Percentiles rank a stretch among this genome's conserved stretches.
phyloP scores from a whole-genome alignment of 2,329 filamentous ascomycete genomes.

The Sclerotiophoma versabilis region DNA sequence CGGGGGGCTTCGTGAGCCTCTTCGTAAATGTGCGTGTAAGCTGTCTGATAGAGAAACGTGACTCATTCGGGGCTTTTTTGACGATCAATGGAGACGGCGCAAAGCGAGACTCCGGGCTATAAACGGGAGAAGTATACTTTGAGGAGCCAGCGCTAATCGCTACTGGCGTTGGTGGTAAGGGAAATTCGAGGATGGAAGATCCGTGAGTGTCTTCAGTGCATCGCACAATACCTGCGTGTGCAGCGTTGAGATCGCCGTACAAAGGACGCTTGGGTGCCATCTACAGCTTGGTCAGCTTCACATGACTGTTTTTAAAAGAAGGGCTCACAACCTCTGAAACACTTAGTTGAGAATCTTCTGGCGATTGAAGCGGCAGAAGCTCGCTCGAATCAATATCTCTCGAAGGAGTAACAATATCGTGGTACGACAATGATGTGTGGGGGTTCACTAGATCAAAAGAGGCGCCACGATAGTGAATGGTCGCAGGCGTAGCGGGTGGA shows the following conservation, averaged over 20 bases:
- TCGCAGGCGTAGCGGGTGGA: conserved; percentile 48
- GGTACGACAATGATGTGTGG: conserved; percentile 45
- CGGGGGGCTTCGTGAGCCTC: conserved; percentile 28
- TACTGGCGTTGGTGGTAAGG: conserved; percentile 35
- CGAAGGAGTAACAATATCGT: conserved; percentile 48
- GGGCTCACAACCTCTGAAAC: conserved; percentile 28
- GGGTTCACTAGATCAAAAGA: conserved; percentile 52
- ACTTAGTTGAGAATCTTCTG: conserved; percentile 28
- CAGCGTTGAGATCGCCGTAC: conserved; percentile 40
- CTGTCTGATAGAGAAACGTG: conserved; percentile 42
- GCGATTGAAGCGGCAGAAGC: conserved; percentile 34
- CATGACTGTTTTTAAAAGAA: background rate
- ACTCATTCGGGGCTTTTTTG: conserved; percentile 28
- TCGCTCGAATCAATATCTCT: conserved; percentile 46
- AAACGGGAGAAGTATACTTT: conserved; percentile 34
- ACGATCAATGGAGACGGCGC: conserved; percentile 30
- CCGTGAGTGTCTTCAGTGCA: conserved; percentile 25
- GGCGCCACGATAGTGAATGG: conserved; percentile 49
- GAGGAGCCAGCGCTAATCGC: conserved; percentile 39
- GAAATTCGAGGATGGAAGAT: conserved; percentile 24
- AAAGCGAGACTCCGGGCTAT: conserved; percentile 33
- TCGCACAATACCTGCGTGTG: conserved; percentile 39
- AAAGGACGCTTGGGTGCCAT: conserved; percentile 43
- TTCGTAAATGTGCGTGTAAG: conserved; percentile 41
- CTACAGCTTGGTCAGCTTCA: conserved; percentile 18